A percentile compares a stretch with the other conserved stretches of the same genome.
Conservation (phyloP, 164 flowering plant genomes). For the Vitis riparia region DNA sequence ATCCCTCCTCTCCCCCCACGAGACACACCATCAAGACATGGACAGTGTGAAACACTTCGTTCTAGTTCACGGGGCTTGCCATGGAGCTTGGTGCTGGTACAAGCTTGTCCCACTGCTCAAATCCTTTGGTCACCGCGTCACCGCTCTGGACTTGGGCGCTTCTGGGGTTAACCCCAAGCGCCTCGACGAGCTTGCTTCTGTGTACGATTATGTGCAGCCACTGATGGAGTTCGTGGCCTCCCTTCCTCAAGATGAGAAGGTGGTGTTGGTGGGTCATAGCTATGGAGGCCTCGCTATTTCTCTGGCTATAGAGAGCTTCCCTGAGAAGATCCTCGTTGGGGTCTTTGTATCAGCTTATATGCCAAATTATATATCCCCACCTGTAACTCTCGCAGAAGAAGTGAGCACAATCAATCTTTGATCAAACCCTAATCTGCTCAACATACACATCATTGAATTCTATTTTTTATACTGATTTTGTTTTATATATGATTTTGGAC, state of each 20-base stretch:
- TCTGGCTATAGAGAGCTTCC: constrained; percentile 30
- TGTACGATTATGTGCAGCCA: constrained; percentile 18
- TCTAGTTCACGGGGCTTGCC: constrained; percentile 30
- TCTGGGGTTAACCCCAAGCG: constrained; percentile 20
- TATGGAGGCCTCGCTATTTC: constrained; percentile 32
- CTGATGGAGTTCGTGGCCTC: constrained; percentile 25
- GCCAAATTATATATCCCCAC: constrained; percentile 7
- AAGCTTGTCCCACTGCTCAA: constrained; percentile 20
- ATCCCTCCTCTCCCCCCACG: too few species aligned
- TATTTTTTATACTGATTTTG: background rate
- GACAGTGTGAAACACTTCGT: constrained; percentile 20
- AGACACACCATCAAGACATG: too few species aligned
- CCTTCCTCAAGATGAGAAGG: constrained; percentile 15
- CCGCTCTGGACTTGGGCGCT: constrained; percentile 28
- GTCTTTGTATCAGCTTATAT: constrained; percentile 21
- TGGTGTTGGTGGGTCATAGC: constrained; percentile 41
- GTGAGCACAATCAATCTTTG: background rate
- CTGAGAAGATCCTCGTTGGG: constrained; percentile 22
- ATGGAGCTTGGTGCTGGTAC: constrained; percentile 48
- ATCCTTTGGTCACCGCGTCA: constrained; percentile 31
- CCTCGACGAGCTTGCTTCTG: constrained; percentile 10
- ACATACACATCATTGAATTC: background rate
- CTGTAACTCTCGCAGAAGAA: background rate
- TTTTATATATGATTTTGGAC: background rate
- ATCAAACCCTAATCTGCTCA: too few species aligned